A percentile compares a stretch with the other conserved stretches of the same genome.
Conservation (phyloP, 106 monocot genomes). For the Phalaenopsis equestris region DNA sequence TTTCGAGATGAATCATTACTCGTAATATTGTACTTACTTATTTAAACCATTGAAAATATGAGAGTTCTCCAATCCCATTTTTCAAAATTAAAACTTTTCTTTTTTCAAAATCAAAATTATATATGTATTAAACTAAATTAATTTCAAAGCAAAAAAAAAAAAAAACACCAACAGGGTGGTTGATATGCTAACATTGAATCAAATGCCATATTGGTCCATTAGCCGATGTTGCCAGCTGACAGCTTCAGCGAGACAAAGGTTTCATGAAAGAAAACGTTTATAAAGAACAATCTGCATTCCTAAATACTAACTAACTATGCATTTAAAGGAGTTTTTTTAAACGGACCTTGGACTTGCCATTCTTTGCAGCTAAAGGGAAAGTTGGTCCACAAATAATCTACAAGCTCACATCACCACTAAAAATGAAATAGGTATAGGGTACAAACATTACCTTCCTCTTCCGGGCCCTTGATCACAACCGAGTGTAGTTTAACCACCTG, state of each 20-base stretch:
- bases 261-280: neutral
- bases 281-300: neutral
- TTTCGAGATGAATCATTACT: no score
- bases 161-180: no score
- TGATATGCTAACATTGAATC: neutral
- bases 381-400: neutral
- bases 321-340: neutral
- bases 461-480: conserved; percentile 59
- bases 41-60: no score
- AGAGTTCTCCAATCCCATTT: no score
- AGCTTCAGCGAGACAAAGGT: neutral
- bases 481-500: conserved; percentile 90
- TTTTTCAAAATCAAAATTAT: no score
- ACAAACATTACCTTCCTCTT: conserved; percentile 59
- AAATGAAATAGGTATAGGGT: neutral
- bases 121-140: no score
- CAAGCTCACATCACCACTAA: neutral
- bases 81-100: no score
- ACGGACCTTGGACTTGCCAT: neutral
- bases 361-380: neutral
- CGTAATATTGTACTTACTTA: no score
- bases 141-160: no score
- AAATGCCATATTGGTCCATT: neutral
- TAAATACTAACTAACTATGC: neutral
- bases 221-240: neutral